phyloP scores from a whole-genome alignment of 1,284 basidiomycete species.

The Sporisorium reilianum region DNA sequence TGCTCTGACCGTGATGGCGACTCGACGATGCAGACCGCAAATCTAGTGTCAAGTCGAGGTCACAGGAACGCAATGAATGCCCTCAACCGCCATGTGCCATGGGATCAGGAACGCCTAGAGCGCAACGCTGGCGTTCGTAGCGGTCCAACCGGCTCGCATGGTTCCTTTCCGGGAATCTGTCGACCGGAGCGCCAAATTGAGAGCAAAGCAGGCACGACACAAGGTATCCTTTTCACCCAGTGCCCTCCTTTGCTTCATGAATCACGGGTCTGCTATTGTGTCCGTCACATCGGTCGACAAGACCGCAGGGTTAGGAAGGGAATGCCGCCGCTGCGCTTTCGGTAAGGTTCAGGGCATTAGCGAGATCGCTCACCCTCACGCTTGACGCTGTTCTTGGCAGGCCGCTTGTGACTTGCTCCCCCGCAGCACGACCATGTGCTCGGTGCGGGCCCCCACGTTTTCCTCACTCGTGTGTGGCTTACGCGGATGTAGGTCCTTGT shows the following conservation, averaged over 20 bases:
- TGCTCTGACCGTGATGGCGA: too few relatives aligned
- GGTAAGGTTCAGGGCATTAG: background rate
- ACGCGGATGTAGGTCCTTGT: too few relatives aligned
- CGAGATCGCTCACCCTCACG: background rate
- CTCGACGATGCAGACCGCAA: too few relatives aligned
- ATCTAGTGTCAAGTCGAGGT: background rate
- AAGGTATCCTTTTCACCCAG: too few relatives aligned
- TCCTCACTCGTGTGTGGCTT: background rate
- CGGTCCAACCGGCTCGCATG: too few relatives aligned
- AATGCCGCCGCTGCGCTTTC: background rate
- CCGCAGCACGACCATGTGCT: constrained; percentile 18
- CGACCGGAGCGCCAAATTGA: constrained; percentile 1
- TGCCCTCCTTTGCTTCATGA: background rate
- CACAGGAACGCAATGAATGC: background rate
- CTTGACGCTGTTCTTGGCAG: background rate
- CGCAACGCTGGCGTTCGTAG: too few relatives aligned
- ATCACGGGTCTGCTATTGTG: too few relatives aligned
- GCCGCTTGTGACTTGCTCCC: background rate
- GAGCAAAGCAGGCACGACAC: background rate
- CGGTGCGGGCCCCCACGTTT: constrained; percentile 29
- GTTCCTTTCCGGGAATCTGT: background rate
- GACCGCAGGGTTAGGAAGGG: too few relatives aligned
- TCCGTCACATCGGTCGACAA: background rate
- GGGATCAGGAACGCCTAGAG: too few relatives aligned
- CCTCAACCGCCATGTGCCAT: too few relatives aligned